Evolutionary conservation across 371 early-diverging fungal genomes (phyloP), one percentile per base, ranked within the genome.

Genomic region (Mortierella sp.): DNA sequence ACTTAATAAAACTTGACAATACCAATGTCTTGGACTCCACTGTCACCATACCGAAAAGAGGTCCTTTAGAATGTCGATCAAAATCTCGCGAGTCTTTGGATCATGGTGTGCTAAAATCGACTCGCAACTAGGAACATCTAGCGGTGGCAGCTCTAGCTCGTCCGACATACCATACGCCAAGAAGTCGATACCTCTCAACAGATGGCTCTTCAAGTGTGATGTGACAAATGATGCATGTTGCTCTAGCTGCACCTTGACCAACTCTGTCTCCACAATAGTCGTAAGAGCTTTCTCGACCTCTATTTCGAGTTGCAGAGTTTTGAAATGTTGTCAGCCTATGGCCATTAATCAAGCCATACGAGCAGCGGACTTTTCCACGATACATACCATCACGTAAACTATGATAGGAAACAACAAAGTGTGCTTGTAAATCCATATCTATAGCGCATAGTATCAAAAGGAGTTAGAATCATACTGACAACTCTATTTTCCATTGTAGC

Each of bases 241-340:
- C 0, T 83, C 86, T 43, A 88, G 69, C 57, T 88, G 83, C 18
- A 85, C 72, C 51, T 86, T 77, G 37, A 80, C 70, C 47, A 87
- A 65, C 30, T 85, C 84, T 11, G 81, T 68, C 39, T 85, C 64
- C 10, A 93, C 72, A 68, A 85, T 87, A 0, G 84, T 66, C 40
- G 85, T 83, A n/a, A 92, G 69, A 26, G 88, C 90, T 28, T 76
- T 85, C 75, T 92, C 91, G 57, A 93, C 88, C 84, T 93, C 93
- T 93, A 67, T 32, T 32, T 30, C 8, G 32, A 14, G 39, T 32
- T 35, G 47, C 16, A 43, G 3, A 40, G n/a, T 10, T 10, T 11
- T 18, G 30, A 51, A 16, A 64, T 37, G 22, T 10, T 10, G 22
- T 49, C n/a, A 49, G 49, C 5, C 6, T 18, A 49, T 20, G 20